Evolutionary conservation across 1,139 yeast species (phyloP), one percentile per base, ranked within the genome.

Genomic region (Zygoascus hellenicus): DNA sequence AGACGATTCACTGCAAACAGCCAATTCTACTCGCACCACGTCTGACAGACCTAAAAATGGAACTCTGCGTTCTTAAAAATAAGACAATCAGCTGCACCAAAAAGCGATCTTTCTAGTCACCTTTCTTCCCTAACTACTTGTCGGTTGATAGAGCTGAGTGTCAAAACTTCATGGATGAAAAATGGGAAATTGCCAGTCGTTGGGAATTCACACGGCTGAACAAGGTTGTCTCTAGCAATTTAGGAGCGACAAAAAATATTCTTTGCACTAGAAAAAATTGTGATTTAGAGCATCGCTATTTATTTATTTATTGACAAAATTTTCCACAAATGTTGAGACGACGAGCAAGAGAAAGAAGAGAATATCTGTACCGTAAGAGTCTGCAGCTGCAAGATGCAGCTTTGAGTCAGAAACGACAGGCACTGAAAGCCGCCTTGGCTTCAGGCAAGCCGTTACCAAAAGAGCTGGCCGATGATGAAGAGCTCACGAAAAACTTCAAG

Each of bases 311-410:
- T 9, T n/a, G n/a, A n/a, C n/a, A n/a, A n/a, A n/a, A n/a, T n/a
- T n/a, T n/a, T 5, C n/a, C 16, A 7, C 38, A 3, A n/a, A 52
- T 56, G 96, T 72, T 88, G 52, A 78, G 98, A 69, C 81, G 86
- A 72, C 95, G 89, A 63, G 96, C 97, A 15, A 81, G 97, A 70
- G 97, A 90, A 66, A 78, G 97, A 71, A 79, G 95, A 67, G 97
- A 92, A 61, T 92, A 89, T 60, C 74, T 90, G 38, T 92, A 87
- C 70, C 77, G 90, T 48, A 89, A 90, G 63, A 86, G 96, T 0
- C 79, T 87, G 41, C 95, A 88, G 62, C 76, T 90, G 33, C 96
- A 94, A 65, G 97, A 92, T 55, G 84, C 96, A 14, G 80, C 85
- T 32, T 75, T 85, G 41, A 82, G 85, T 15, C 92, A 87, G 60